Percentiles rank a stretch among this genome's conserved stretches.
Evolutionary conservation across 805 yeast species (phyloP).

Genomic region (Starmerella lactis-condensi): DNA sequence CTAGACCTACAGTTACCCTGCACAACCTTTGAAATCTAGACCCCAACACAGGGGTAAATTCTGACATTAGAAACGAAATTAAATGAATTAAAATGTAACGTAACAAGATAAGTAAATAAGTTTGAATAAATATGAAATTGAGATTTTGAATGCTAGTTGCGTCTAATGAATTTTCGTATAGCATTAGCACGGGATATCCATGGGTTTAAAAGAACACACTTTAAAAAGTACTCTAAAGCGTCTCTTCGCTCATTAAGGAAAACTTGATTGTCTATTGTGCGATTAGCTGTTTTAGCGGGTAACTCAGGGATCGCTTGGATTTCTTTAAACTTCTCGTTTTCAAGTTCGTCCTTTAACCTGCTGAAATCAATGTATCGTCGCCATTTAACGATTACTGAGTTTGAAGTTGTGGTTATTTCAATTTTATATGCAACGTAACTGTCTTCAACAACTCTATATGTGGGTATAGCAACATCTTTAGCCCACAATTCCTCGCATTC

Average conservation of each 20-base stretch:
- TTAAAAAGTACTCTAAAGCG: constrained; percentile 30
- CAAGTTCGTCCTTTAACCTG: constrained; percentile 27
- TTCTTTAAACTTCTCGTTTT: constrained; percentile 23
- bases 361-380: constrained; percentile 52
- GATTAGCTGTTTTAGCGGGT: constrained; percentile 29
- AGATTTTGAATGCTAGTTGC: no score
- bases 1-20: no score
- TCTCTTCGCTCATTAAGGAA: constrained; percentile 26
- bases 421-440: constrained; percentile 30
- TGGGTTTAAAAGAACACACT: constrained; percentile 30
- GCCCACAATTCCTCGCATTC: constrained; percentile 24
- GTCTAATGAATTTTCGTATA: constrained; percentile 21
- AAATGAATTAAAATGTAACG: no score
- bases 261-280: constrained; percentile 13
- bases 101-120: no score
- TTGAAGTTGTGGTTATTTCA: constrained; percentile 22
- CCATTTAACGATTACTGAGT: constrained; percentile 28
- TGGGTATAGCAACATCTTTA: constrained; percentile 23
- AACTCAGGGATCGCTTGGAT: constrained; percentile 26
- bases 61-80: no score
- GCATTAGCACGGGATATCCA: constrained; percentile 21
- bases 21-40: no score
- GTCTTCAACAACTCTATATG: constrained; percentile 26
- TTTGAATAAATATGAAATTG: no score
- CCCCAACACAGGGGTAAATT: no score